phyloP scores from a whole-genome alignment of 768 basidiomycete genomes.

The Boletellus ananas region DNA sequence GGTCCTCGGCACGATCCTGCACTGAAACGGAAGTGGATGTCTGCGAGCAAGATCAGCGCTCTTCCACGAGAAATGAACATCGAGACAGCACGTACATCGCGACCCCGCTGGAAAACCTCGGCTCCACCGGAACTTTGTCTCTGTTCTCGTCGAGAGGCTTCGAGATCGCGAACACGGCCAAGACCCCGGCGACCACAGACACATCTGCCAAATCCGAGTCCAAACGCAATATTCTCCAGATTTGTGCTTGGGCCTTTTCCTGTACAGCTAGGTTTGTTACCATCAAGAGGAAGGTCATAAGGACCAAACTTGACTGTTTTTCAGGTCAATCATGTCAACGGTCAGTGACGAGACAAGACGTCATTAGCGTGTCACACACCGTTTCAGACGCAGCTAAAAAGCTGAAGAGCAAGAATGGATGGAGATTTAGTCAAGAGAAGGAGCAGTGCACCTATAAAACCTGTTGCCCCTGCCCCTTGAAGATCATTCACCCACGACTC shows the following conservation, averaged over 20 bases:
- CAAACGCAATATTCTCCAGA: conserved; percentile 4
- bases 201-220: conserved; percentile 23
- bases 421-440: neutral
- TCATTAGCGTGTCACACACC: neutral
- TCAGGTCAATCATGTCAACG: neutral
- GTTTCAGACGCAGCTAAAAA: neutral
- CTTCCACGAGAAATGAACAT: neutral
- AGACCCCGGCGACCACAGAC: conserved; percentile 7
- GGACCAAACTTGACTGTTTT: neutral
- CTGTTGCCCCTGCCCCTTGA: conserved; percentile 5
- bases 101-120: neutral
- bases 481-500: conserved; percentile 6
- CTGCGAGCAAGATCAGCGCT: neutral
- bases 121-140: conserved; percentile 1
- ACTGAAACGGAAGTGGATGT: conserved; percentile 3
- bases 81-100: neutral
- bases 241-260: neutral
- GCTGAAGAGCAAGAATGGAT: neutral
- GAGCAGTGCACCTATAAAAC: conserved; percentile 6
- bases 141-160: conserved; percentile 5
- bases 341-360: no score
- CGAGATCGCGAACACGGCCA: conserved; percentile 6
- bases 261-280: neutral
- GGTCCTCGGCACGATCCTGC: neutral
- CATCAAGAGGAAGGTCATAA: neutral